Evolutionary conservation across 305 asterid species (phyloP), one percentile per base, ranked within the genome.

Genomic region (Caryopteris hybrid): DNA sequence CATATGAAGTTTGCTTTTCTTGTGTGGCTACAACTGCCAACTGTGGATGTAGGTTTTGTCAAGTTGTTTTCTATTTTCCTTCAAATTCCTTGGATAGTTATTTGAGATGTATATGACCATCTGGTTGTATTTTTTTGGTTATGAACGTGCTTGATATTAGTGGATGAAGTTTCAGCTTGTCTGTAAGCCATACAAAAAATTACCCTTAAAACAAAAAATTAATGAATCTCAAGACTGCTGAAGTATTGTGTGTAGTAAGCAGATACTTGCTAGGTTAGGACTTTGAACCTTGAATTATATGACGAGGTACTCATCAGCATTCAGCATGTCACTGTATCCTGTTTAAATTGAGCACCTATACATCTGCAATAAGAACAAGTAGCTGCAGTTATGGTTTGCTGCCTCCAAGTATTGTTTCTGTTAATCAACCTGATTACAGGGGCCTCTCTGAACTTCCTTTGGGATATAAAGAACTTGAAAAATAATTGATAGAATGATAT

Each of bases 11-110:
- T 94, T 80, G 97, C 96, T 61, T 94, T 94, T 82, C 99, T 94
- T 61, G 96, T 94, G 72, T 94, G 96, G 99, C 96, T 94, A 78
- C 97, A 94, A 74, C 89, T 94, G 62, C 99, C 99, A 41, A 52
- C 88, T 56, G 74, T 81, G 70, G 86, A 94, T 66, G 99, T 94
- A 86, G 81, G 90, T 64, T 68, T 69, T 39, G 27, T 20, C 57
- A 36, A 36, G 43, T 46, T 48, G 23, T 43, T 16, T 2, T 61
- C 6, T 29, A 29, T 36, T 18, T 62, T 51, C 46, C 18, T 47
- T 17, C 33, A 20, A 41, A 29, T 51, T 55, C 34, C 68, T 23
- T n/a, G n/a, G 14, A 36, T 64, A 25, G n/a, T 50, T 58, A 16
- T 54, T 64, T 74, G 69, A 48, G 64, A 29, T 68, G 66, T 59